Base-by-base conservation (phyloP, 2,329 filamentous ascomycete species). In the Cephalotrichum gorgonifer region DNA sequence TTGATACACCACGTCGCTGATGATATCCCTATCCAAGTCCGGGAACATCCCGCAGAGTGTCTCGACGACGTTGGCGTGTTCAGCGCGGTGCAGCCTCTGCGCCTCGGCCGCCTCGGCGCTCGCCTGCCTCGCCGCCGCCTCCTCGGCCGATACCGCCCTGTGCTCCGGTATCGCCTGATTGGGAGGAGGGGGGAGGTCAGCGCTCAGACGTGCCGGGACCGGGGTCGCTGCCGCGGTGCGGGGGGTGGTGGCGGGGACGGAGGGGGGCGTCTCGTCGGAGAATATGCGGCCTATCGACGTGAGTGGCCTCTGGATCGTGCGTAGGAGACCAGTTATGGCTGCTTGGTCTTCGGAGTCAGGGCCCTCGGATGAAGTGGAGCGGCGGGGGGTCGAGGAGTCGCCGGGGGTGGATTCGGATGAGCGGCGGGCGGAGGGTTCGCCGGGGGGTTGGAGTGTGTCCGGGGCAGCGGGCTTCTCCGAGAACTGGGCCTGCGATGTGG, bases 41-140 rank as follows among this genome's bases (percentile, higher is more conserved):
- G 93, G 93, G 64, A 98, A 98, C 93, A 98, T 98, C 57, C 88
- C 86, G 44, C 88, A 83, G 50, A 98, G 70, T 31, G 93, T 97
- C 67, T 97, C 93, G 3, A 97, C 91, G 7, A 98, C 83, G 57
- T 89, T 91, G 48, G 80, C 75, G 65, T 97, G 90, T 71, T 98
- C 93, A 49, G 85, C 83, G 31, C 82, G 75, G 56, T 93, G 83
- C 52, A 97, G 80, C 15, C 86, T 75, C 55, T 89, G 80, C 7
- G 91, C 91, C 63, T 98, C 87, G 9, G 91, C 91, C 6, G 79
- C 80, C 64, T 97, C 91, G 1, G 87, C 89, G 56, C 86, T 94
- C 1, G 91, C 91, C 66, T 97, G 91, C 46, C 88, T 76, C 3
- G 89, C 90, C 1, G 90, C 90, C 25, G 88, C 86, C 62, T 95